phyloP scores from a whole-genome alignment of 1,284 basidiomycete genomes.

The Marasmius sp. region DNA sequence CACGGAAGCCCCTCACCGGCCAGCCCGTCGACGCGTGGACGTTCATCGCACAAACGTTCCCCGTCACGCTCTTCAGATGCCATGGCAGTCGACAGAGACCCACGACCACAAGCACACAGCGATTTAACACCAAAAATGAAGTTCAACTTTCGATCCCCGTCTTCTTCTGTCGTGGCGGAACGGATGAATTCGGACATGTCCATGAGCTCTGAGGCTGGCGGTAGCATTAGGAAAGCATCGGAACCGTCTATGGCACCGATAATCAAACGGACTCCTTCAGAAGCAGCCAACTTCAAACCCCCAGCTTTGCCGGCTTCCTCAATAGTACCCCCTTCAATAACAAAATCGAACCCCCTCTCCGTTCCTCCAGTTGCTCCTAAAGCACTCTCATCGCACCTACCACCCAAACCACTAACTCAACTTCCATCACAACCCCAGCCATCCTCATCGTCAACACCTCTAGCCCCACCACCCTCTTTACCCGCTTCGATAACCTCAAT shows the following conservation, averaged over 20 bases:
- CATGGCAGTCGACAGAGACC: background rate
- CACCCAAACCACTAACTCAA: conserved; percentile 5
- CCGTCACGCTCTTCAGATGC: background rate
- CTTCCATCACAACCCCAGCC: conserved; percentile 14
- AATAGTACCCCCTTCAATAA: background rate
- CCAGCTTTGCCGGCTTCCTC: background rate
- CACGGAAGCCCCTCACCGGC: background rate
- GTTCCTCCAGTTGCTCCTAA: background rate
- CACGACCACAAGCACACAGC: background rate
- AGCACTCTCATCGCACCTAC: background rate
- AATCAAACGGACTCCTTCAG: background rate
- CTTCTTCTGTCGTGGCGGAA: background rate
- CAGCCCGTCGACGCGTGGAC: background rate
- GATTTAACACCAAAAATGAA: background rate
- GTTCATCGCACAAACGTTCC: background rate
- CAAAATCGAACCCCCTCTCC: background rate
- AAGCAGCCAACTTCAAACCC: background rate
- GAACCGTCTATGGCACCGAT: background rate
- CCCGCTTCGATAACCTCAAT: conserved; percentile 5
- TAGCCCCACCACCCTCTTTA: conserved; percentile 5
- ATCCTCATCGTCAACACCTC: conserved; percentile 13
- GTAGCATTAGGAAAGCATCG: background rate
- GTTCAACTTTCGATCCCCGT: background rate
- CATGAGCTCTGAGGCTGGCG: background rate
- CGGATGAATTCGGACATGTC: background rate